Base-by-base conservation (phyloP, 768 basidiomycete genomes). In the Psilocybe tampanensis region DNA sequence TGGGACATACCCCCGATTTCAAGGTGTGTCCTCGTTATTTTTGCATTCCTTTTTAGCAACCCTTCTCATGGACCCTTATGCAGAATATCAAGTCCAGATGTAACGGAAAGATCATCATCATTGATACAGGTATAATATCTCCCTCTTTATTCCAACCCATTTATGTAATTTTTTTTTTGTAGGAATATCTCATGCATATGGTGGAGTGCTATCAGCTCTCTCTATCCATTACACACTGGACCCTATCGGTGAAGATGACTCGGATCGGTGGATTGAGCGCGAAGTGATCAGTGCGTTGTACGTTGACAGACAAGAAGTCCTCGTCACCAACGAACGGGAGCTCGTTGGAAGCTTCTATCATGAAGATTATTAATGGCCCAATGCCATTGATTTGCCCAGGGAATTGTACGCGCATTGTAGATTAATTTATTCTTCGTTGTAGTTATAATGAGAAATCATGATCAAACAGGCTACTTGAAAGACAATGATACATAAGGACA, bases 1-100 rank as follows among this genome's bases (percentile, higher is more conserved):
- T 97, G 94, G 96, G 96, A 0, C 97, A 98, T 70, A 98, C 97
- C 0, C 96, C 97, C 1, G 81, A 95, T 69, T 94, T 97, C 63
- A 79, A 79, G 58, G 89, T 86, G 60, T 23, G 78, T 68, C 13
- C 21, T 22, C 8, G 2, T 19, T 2, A 19, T 18, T 2, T 26
- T n/a, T 44, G 19, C 11, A 26, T 17, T 8, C 12, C 23, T 45
- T 26, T 45, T 26, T 17, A 23, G 26, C 18, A 29, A 12, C 2
- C 15, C 4, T 8, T 18, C 21, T 36, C 4, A 43, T 2, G 36
- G 43, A 26, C 33, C 18, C 15, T 23, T 36, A 33, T 60, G 54
- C 51, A 92, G 81, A 84, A 84, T 61, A 95, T 98, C 47, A 86
- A 90, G 3, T 84, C 90, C 5, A 78, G 95, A 55, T 99, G 97